phyloP scores from a whole-genome alignment of 768 basidiomycete species.

The Daedalea quercina region DNA sequence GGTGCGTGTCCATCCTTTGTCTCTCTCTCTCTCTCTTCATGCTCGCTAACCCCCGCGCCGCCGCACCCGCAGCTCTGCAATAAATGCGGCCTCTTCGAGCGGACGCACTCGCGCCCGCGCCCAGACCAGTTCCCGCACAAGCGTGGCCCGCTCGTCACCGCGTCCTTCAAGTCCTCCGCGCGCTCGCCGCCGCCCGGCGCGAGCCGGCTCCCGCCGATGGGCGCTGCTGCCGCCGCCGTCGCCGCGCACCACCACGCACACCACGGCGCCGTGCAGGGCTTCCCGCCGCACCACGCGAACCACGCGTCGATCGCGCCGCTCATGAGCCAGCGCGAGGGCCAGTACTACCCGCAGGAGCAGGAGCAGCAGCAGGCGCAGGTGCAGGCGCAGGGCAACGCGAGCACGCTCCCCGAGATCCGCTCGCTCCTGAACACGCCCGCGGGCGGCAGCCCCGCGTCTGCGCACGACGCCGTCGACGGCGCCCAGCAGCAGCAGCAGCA shows the following conservation, averaged over 20 bases:
- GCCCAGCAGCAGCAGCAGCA: neutral
- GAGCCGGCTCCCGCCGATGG: slow-evolving; percentile 12
- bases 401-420: slow-evolving; percentile 40
- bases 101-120: slow-evolving; percentile 71
- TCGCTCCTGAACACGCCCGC: slow-evolving; percentile 37
- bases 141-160: slow-evolving; percentile 56
- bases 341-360: slow-evolving; percentile 17
- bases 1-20: slow-evolving; percentile 24
- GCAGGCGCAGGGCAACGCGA: slow-evolving; percentile 17
- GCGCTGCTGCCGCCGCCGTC: slow-evolving; percentile 39
- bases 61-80: slow-evolving; percentile 31
- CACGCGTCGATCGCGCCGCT: slow-evolving; percentile 49
- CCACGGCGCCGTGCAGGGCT: slow-evolving; percentile 1
- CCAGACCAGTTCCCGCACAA: slow-evolving; percentile 82
- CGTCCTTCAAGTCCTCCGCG: slow-evolving; percentile 33
- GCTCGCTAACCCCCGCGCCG: slow-evolving; percentile 5
- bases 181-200: slow-evolving; percentile 37
- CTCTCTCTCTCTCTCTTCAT: neutral
- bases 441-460: slow-evolving; percentile 7
- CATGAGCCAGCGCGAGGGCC: slow-evolving; percentile 27
- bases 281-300: slow-evolving; percentile 43
- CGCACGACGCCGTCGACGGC: slow-evolving; percentile 1
- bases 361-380: neutral
- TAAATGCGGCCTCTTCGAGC: slow-evolving; percentile 78
- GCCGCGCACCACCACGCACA: slow-evolving; percentile 25